Conservation (phyloP, 306 rosid genomes). For the Coriaria nepalensis region DNA sequence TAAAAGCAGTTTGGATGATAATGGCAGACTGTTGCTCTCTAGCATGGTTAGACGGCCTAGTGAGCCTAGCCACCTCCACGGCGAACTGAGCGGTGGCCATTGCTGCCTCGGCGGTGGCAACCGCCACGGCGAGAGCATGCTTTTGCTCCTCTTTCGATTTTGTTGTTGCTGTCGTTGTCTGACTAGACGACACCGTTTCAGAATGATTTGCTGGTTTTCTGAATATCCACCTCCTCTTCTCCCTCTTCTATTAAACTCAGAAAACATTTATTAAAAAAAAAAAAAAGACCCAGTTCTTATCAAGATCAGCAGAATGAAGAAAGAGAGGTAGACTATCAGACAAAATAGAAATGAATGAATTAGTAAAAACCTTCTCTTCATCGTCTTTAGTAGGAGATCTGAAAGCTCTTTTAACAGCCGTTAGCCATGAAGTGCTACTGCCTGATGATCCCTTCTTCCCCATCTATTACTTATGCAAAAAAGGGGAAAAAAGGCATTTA, state of each 20-base stretch:
- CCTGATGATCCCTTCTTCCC: conserved; percentile 58
- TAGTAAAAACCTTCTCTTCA: conserved; percentile 52
- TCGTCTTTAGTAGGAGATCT: conserved; percentile 97
- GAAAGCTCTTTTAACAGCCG: conserved; percentile 97
- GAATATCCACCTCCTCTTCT: conserved; percentile 80
- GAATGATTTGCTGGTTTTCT: conserved; percentile 42
- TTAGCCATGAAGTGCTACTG: conserved; percentile 62
- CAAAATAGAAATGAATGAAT: neutral
- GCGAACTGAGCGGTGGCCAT: conserved; percentile 73
- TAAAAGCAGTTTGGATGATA: conserved; percentile 73
- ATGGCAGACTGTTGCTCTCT: conserved; percentile 35
- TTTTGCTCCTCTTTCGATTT: conserved; percentile 32
- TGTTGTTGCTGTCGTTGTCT: conserved; percentile 11
- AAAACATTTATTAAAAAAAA: neutral
- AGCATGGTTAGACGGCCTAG: conserved; percentile 35
- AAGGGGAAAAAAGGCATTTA: conserved; percentile 22
- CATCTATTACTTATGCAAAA: conserved; percentile 21
- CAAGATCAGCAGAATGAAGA: neutral
- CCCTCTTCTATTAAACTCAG: conserved; percentile 44
- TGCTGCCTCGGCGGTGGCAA: conserved; percentile 76
- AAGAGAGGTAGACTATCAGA: neutral
- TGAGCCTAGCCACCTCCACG: conserved; percentile 47
- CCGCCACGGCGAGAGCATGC: conserved; percentile 60
- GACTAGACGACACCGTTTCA: conserved; percentile 28
- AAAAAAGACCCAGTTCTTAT: neutral